Evolutionary conservation across 768 basidiomycete species (phyloP), one percentile per base, ranked within the genome.

Genomic region (Paxillus ammoniavirescens): DNA sequence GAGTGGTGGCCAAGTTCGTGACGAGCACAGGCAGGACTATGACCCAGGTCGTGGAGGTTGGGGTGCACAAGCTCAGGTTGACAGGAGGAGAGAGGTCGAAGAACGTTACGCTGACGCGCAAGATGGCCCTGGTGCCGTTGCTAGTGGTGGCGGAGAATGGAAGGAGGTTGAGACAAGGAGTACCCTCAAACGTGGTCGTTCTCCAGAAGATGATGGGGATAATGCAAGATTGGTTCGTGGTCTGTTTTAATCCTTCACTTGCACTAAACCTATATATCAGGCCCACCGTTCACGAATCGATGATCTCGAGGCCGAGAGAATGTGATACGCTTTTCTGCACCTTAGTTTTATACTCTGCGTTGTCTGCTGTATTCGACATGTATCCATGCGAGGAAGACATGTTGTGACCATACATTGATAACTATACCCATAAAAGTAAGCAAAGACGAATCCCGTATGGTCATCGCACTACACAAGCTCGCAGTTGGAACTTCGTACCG

Each of bases 1-100:
- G 72, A 95, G 92, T 59, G 97, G 97, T 31, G 97, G 97, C 3
- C 95, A 97, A 77, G 83, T 95, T 48, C 82, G 96, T 61, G 97
- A 99, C 66, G 97, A 99, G 66, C 97, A 97, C 68, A 76, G 97
- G 57, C 88, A 95, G 66, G 96, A 98, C 70, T 99, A 95, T 66
- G 94, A 98, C 68, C 87, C 93, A 52, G 97, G 97, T 33, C 84
- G 97, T 47, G 97, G 97, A 47, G 92, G 91, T 36, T 95, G 90
- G 91, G 93, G 92, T 61, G 93, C 92, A 5, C 91, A 91, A 57
- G 85, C 89, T 5, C 90, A 93, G 64, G 77, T 83, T 37, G 88
- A 91, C 61, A 77, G 93, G 61, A 78, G 89, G 66, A 80, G 84
- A 60, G 86, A 91, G 64, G 86, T 90, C 36, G 92, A 94, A 67